Evolutionary conservation across 2,329 filamentous ascomycete genomes (phyloP), one percentile per base, ranked within the genome.

Genomic region (Apiospora rasikravindrae): DNA sequence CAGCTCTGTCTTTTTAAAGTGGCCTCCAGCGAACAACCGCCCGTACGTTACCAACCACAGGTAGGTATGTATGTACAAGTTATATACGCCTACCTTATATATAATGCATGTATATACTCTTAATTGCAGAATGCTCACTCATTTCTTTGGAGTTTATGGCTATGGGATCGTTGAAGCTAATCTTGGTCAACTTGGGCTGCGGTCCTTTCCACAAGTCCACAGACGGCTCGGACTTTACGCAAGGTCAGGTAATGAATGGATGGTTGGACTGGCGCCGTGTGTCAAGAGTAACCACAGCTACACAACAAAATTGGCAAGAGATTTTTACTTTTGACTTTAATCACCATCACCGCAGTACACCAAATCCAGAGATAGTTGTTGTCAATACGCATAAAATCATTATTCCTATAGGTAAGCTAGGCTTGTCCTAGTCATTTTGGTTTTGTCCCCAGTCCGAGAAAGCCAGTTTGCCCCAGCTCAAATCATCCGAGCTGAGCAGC

Each of bases 301-400:
- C 10, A 10, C 4, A 42, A 10, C 40, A 3, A 3, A 14, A 42
- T 42, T 13, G 40, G 8, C 40, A 61, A 61, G 29, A 29, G 4
- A 64, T 22, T 64, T 40, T 40, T 37, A 37, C 3, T n/a, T n/a
- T n/a, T n/a, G 14, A 64, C 33, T 64, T 40, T 6, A n/a, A 14
- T 64, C 33, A 40, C 57, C 57, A 64, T 64, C 57, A 64, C 33
- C 14, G 57, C 8, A 19, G 19, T 14, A 64, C 57, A 10, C 6
- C 6, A 40, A 5, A 13, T 22, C 33, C 16, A 40, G 37, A 3
- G 53, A 4, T 61, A 3, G 53, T 5, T 61, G 29, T 64, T 64
- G 5, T 64, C 66, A 72, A 67, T 49, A 70, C 45, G 57, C 69
- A 70, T 69, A 70, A 70, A 72, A 70, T 72, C 71, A 72, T 72